phyloP scores from a whole-genome alignment of 2,329 filamentous ascomycete genomes.

The Metarhizium brunneum region DNA sequence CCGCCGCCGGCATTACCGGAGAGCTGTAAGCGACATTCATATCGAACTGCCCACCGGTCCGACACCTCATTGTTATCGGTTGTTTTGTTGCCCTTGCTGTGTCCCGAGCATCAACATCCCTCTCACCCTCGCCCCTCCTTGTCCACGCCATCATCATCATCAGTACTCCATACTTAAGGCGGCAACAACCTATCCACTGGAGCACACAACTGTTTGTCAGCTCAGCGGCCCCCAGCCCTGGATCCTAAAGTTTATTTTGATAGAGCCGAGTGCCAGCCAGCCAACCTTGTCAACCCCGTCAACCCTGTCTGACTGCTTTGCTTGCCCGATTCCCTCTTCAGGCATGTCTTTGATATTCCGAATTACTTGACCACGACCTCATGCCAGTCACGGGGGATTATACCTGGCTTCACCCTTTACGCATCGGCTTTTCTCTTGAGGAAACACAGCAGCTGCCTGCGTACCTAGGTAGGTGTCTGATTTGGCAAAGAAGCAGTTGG shows the following conservation, averaged over 20 bases:
- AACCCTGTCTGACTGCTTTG: too few species aligned
- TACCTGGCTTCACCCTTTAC: slow-evolving; percentile 8
- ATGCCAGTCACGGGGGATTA: neutral
- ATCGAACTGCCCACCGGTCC: too few species aligned
- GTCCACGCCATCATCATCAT: neutral
- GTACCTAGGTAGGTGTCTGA: neutral
- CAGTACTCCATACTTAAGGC: neutral
- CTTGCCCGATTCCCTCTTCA: neutral
- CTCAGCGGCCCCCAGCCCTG: neutral
- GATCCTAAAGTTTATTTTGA: neutral
- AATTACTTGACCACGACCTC: neutral
- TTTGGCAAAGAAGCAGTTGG: neutral
- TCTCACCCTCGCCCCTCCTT: neutral
- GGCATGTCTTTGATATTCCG: too few species aligned
- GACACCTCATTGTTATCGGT: too few species aligned
- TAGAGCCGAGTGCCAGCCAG: too few species aligned
- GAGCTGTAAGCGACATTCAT: too few species aligned
- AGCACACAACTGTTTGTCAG: neutral
- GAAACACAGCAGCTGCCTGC: neutral
- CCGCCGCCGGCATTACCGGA: too few species aligned
- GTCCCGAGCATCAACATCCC: neutral
- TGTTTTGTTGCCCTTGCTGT: too few species aligned
- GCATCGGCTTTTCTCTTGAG: slow-evolving; percentile 17
- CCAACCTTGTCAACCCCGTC: neutral
- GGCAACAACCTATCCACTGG: neutral